phyloP scores from a whole-genome alignment of 495 filamentous ascomycete genomes.

The Thermothielavioides terrestris region DNA sequence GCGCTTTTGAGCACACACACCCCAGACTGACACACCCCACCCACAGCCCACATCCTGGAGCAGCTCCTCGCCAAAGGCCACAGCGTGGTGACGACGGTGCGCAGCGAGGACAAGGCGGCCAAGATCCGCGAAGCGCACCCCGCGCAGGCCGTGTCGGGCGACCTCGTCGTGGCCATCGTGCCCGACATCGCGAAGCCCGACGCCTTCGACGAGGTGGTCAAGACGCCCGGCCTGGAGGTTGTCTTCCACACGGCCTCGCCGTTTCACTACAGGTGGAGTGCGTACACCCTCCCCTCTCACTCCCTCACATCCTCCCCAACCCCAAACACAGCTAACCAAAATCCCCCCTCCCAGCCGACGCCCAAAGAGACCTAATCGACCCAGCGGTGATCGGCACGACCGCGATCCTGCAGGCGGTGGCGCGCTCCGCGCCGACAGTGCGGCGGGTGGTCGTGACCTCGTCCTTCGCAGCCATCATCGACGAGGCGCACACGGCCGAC shows the following conservation, averaged over 20 bases:
- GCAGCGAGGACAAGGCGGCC: constrained; percentile 68
- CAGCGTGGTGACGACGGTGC: constrained; percentile 76
- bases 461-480: constrained; percentile 71
- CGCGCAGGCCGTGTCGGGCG: constrained; percentile 42
- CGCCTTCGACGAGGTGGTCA: constrained; percentile 74
- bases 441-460: constrained; percentile 79
- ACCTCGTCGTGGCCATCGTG: constrained; percentile 69
- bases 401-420: constrained; percentile 65
- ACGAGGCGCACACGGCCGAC: constrained; percentile 29
- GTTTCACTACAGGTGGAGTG: constrained; percentile 61
- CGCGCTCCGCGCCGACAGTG: constrained; percentile 63
- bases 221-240: constrained; percentile 68
- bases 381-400: constrained; percentile 82
- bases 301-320: neutral
- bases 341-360: constrained; percentile 40
- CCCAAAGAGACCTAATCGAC: constrained; percentile 72
- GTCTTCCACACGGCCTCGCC: constrained; percentile 86
- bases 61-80: constrained; percentile 59
- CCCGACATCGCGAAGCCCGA: constrained; percentile 68
- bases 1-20: neutral
- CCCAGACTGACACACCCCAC: constrained; percentile 5
- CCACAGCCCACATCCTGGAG: constrained; percentile 75
- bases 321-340: neutral
- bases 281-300: neutral
- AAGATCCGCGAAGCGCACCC: constrained; percentile 63